Base-by-base conservation (phyloP, 495 filamentous ascomycete genomes). In the Tuber borchii region DNA sequence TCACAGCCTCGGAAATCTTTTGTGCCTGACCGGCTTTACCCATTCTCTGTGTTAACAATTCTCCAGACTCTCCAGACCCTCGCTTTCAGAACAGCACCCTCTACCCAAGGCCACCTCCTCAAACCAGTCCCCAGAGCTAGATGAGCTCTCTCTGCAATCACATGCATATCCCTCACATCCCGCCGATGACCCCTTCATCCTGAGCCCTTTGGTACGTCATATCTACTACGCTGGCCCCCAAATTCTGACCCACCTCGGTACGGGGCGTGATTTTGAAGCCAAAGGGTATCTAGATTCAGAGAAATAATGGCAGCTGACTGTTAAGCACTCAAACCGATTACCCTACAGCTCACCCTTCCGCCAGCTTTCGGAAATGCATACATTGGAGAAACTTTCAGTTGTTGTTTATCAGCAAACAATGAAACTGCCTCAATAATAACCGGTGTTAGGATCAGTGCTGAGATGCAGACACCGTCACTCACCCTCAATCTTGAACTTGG, bases 371-470 rank as follows among this genome's bases (percentile, higher is more conserved):
- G 94, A 73, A 93, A 92, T 16, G 93, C 94, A 71, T 97, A 97
- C 78, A 94, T 98, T 65, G 95, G 95, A 75, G 94, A 98, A 86
- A 93, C 92, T 2, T 99, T 99, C 84, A 89, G 89, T 71, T 99
- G 95, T 85, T 95, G 94, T 2, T 88, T 99, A 37, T 97, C 93
- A 85, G 94, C 92, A 14, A 97, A 95, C 86, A 95, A 97, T 83
- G 95, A 97, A 80, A 78, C 78, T 0, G 77, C 82, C 37, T 70
- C 77, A 20, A 48, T 48, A 7, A 76, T 77, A 31, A 91, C 88
- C 40, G 91, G 90, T 68, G 91, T 97, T 51, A 88, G 89, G 42
- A 92, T 98, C 72, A 89, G 90, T 73, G 96, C 94, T 1, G 94
- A 97, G 84, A 97, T 98, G 92, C 95, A 97, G 84, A 94, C 94